These are phyloP conservation scores for Penicillium goetzii DNA, from an alignment of 495 filamentous ascomycete species.

Conservation along the genomic window DNA sequence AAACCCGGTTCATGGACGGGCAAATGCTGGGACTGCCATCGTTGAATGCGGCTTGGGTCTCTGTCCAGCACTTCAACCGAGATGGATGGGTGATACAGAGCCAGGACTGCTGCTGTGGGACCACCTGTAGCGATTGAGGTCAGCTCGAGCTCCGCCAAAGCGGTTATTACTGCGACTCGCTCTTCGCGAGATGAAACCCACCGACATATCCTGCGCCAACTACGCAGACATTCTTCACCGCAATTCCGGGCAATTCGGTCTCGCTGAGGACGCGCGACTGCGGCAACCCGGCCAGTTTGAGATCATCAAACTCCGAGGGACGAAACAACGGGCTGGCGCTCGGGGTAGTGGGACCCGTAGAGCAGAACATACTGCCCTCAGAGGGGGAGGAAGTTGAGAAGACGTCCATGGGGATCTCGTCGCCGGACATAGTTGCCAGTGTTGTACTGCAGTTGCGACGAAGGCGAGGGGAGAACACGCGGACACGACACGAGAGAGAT, in stretches of 20 bases:
- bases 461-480: constrained; percentile 1
- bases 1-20: constrained; percentile 81
- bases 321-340: constrained; percentile 52
- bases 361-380: constrained; percentile 33
- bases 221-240: constrained; percentile 61
- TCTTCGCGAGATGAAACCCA: constrained; percentile 32
- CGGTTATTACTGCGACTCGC: background rate
- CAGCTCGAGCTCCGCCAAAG: background rate
- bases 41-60: constrained; percentile 63
- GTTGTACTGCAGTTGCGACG: background rate
- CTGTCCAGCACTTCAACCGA: constrained; percentile 73
- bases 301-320: constrained; percentile 36
- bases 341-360: constrained; percentile 58
- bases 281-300: constrained; percentile 28
- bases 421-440: constrained; percentile 16
- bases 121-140: constrained; percentile 54
- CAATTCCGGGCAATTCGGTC: constrained; percentile 19
- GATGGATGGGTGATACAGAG: constrained; percentile 69
- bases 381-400: constrained; percentile 36
- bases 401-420: constrained; percentile 31
- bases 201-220: constrained; percentile 69
- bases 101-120: constrained; percentile 75
- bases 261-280: constrained; percentile 17
- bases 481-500: background rate
- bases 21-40: constrained; percentile 73